A percentile compares a stretch with the other conserved stretches of the same genome.
Conservation (phyloP, 805 yeast species). For the Naumovozyma dairenensis region DNA sequence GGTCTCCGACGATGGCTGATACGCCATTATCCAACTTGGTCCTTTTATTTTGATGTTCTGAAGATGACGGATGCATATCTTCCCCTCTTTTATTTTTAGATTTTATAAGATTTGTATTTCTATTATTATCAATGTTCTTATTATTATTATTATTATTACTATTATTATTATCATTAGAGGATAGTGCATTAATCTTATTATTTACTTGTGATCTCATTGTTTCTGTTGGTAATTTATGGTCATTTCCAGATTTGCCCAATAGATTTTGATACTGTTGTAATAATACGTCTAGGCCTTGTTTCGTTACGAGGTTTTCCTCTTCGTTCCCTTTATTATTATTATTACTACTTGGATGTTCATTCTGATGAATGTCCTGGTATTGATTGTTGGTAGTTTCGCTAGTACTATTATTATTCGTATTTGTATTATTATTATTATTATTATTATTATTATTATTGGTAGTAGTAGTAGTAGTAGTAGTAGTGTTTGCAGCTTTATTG, state of each 20-base stretch:
- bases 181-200: conserved; percentile 18
- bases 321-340: conserved; percentile 11
- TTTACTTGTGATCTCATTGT: not conserved
- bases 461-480: no score
- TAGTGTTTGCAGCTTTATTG: not conserved
- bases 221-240: not conserved
- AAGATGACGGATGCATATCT: not conserved
- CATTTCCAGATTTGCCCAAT: conserved; percentile 10
- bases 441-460: conserved; percentile 4
- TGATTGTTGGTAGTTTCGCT: conserved; percentile 1
- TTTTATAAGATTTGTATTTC: not conserved
- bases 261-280: conserved; percentile 25
- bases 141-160: conserved; percentile 16
- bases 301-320: conserved; percentile 3
- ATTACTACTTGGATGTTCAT: not conserved
- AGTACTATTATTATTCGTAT: not conserved
- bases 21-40: conserved; percentile 12
- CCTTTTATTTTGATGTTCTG: not conserved
- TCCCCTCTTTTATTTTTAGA: not conserved
- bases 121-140: not conserved
- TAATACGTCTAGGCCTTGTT: conserved; percentile 14
- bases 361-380: not conserved
- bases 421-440: conserved; percentile 2
- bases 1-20: no score
- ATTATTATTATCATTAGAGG: conserved; percentile 78